Percentiles rank a stretch among this genome's conserved stretches.
These are phyloP conservation scores for Trypanosoma lewisi DNA, from an alignment of 208 protist species.

Conservation along the genomic window DNA sequence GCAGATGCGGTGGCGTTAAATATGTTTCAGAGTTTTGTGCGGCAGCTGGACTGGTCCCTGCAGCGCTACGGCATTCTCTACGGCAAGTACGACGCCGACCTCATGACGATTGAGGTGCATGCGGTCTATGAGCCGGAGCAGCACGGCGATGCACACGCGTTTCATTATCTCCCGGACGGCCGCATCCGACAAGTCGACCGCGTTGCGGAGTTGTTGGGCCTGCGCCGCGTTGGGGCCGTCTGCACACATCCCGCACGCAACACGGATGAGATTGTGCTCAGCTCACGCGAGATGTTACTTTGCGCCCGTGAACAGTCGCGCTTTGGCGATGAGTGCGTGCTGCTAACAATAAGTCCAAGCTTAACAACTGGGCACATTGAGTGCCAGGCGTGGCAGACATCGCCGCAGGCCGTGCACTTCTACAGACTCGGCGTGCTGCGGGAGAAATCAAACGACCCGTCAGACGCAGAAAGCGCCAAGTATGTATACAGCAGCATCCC, in stretches of 20 bases:
- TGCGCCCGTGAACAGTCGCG: constrained; percentile 78
- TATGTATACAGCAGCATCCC: constrained; percentile 54
- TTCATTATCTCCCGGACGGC: constrained; percentile 42
- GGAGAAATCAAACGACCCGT: constrained; percentile 29
- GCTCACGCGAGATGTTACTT: constrained; percentile 67
- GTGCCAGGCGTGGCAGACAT: constrained; percentile 87
- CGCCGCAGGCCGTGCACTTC: constrained; percentile 82
- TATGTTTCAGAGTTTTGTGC: constrained; percentile 85
- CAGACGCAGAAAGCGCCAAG: constrained; percentile 29
- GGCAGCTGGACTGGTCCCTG: constrained; percentile 66
- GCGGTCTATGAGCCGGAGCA: constrained; percentile 88
- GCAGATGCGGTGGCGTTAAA: constrained; percentile 71
- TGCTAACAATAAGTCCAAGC: constrained; percentile 75
- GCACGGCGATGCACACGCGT: constrained; percentile 52
- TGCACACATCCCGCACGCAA: constrained; percentile 75
- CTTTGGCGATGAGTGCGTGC: constrained; percentile 85
- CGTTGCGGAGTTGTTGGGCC: constrained; percentile 62
- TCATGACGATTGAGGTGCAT: constrained; percentile 65
- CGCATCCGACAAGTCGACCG: constrained; percentile 44
- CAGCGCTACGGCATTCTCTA: constrained; percentile 88
- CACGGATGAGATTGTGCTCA: constrained; percentile 35
- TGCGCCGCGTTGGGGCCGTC: constrained; percentile 78
- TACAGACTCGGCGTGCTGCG: constrained; percentile 69
- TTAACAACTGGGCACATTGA: constrained; percentile 31
- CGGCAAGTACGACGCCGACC: constrained; percentile 51